Evolutionary conservation across 2,329 filamentous ascomycete species (phyloP), one percentile per base, ranked within the genome.

Genomic region (Proliferodiscus dingleyae): DNA sequence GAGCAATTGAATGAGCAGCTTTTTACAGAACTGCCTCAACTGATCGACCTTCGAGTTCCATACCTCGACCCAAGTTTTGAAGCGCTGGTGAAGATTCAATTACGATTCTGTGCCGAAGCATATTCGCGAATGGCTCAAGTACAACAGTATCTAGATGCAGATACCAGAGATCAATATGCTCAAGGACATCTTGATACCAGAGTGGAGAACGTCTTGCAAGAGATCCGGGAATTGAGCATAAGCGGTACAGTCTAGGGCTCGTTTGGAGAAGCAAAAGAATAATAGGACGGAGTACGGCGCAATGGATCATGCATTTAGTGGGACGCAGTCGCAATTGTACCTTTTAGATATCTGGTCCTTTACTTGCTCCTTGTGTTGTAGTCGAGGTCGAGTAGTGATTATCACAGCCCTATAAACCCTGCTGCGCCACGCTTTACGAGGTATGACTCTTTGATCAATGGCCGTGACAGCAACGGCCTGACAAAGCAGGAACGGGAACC

Each of bases 81-180:
- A 70, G 93, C 94, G 0, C 81, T 98, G 42, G 93, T 98, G 66
- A 98, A 98, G 75, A 98, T 98, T 57, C 93, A 98, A 71, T 69
- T 98, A 61, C 79, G 93, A 29, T 98, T 98, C 73, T 98, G 94
- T 62, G 93, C 94, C 6, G 93, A 98, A 71, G 93, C 93, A 2
- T 98, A 98, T 69, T 90, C 84, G 51, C 78, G 93, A 38, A 98
- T 98, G 93, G 93, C 94, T 21, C 94, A 98, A 72, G 94, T 98
- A 46, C 93, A 98, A 71, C 93, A 98, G 71, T 97, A 96, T 66
- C 76, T 98, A 24, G 93, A 97, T 64, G 86, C 91, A 23, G 89
- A 95, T 63, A 97, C 91, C 42, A 79, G 93, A 66, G 93, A 98
- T 55, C 87, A 96, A 69, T 98, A 98, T 67, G 93, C 93, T 1